These are phyloP conservation scores for Cyberlindnera bimundalis DNA, from an alignment of 805 yeast genomes.

Conservation along the genomic window DNA sequence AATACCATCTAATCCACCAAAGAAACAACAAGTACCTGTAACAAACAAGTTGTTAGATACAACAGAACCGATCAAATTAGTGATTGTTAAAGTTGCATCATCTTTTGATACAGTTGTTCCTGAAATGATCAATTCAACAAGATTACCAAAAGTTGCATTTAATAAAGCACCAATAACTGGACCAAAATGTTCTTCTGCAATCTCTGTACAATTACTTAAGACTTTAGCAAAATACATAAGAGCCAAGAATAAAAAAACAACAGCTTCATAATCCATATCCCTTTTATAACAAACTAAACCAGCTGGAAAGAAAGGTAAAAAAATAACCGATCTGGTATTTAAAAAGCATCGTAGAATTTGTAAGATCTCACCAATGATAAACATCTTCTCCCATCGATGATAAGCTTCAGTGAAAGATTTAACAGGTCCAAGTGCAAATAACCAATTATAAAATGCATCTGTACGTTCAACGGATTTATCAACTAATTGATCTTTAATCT, in stretches of 20 bases:
- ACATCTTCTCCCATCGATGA: constrained; percentile 14
- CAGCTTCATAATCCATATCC: constrained; percentile 19
- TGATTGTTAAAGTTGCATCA: constrained; percentile 47
- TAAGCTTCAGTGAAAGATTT: constrained; percentile 9
- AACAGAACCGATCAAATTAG: constrained; percentile 46
- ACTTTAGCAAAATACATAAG: constrained; percentile 26
- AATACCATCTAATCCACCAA: constrained; percentile 22
- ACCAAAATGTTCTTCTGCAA: constrained; percentile 24
- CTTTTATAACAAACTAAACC: constrained; percentile 20
- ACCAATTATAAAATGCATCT: constrained; percentile 16
- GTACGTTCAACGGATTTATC: constrained; percentile 18
- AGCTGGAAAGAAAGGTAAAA: constrained; percentile 23
- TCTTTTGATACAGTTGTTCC: constrained; percentile 45
- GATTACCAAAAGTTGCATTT: constrained; percentile 50
- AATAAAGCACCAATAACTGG: constrained; percentile 47
- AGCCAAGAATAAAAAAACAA: constrained; percentile 22
- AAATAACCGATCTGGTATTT: constrained; percentile 20
- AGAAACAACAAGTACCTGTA: constrained; percentile 24
- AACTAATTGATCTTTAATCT: constrained; percentile 17
- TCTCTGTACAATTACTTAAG: constrained; percentile 24
- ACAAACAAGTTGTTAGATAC: constrained; percentile 42
- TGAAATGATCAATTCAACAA: constrained; percentile 48
- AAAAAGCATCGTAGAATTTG: constrained; percentile 17
- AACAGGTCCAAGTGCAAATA: constrained; percentile 11
- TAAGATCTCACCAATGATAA: constrained; percentile 17